Percentiles rank a stretch among this genome's conserved stretches.
Conservation (phyloP, 805 yeast genomes). For the Kazachstania viticola region DNA sequence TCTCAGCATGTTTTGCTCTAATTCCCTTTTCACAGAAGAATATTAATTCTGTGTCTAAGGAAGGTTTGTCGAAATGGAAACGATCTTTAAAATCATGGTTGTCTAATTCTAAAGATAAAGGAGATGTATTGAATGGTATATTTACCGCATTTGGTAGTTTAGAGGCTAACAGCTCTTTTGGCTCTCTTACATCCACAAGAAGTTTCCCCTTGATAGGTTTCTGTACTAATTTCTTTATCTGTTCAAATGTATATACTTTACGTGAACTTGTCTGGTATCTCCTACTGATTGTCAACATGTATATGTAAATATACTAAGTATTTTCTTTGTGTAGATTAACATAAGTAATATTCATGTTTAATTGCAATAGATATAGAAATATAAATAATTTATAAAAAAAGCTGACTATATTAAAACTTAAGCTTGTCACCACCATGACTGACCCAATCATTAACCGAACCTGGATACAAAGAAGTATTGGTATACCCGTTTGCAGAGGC, state of each 20-base stretch:
- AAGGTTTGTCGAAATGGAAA: slow-evolving; percentile 77
- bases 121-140: slow-evolving; percentile 80
- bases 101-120: slow-evolving; percentile 78
- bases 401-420: slow-evolving; percentile 8
- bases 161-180: slow-evolving; percentile 61
- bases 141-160: slow-evolving; percentile 78
- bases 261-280: slow-evolving; percentile 32
- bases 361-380: no score
- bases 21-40: slow-evolving; percentile 92
- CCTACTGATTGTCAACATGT: no score
- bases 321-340: no score
- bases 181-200: slow-evolving; percentile 87
- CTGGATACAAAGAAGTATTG: slow-evolving; percentile 65
- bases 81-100: slow-evolving; percentile 69
- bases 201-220: slow-evolving; percentile 40
- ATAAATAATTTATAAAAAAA: no score
- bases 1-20: slow-evolving; percentile 83
- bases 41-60: slow-evolving; percentile 54
- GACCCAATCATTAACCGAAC: slow-evolving; percentile 78
- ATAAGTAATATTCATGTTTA: no score
- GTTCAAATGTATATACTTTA: slow-evolving; percentile 38
- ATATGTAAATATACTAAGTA: no score
- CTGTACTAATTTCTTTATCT: slow-evolving; percentile 35
- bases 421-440: slow-evolving; percentile 18
- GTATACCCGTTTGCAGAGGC: slow-evolving; percentile 75